A percentile compares a stretch with the other conserved stretches of the same genome.
phyloP scores from a whole-genome alignment of 179 eudicot genomes.

The Silene coronaria region DNA sequence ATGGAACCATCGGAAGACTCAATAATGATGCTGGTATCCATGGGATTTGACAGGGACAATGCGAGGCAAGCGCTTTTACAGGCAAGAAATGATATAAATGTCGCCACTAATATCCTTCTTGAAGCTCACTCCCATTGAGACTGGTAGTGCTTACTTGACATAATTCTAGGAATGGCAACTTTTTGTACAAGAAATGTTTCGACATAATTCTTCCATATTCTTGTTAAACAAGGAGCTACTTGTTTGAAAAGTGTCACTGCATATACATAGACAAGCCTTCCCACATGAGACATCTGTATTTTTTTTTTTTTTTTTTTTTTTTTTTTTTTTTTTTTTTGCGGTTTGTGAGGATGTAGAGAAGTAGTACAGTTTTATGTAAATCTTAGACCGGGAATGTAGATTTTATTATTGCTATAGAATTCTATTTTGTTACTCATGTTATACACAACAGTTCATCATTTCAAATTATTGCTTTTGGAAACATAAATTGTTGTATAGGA shows the following conservation, averaged over 20 bases:
- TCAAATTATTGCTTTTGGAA: neutral
- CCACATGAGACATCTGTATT: neutral
- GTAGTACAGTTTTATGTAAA: constrained; percentile 10
- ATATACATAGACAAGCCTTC: neutral
- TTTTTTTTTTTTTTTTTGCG: neutral
- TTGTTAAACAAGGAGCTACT: neutral
- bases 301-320: too few relatives aligned
- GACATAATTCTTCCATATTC: constrained; percentile 9
- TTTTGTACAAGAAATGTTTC: neutral
- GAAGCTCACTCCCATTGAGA: constrained; percentile 64
- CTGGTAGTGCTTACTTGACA: too few relatives aligned
- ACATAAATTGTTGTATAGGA: too few relatives aligned
- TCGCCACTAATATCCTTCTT: constrained; percentile 91
- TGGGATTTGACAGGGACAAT: constrained; percentile 79
- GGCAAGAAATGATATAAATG: constrained; percentile 78
- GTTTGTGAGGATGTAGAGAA: constrained; percentile 1
- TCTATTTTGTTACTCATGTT: neutral
- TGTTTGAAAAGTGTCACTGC: neutral
- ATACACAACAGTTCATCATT: neutral
- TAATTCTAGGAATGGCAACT: neutral
- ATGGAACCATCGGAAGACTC: constrained; percentile 76
- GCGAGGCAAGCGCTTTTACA: constrained; percentile 86
- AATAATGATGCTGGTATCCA: constrained; percentile 68
- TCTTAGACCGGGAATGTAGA: neutral
- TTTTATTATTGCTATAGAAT: neutral